Evolutionary conservation across 2,329 filamentous ascomycete species (phyloP).

Genomic region (Cryoendolithus antarcticus): DNA sequence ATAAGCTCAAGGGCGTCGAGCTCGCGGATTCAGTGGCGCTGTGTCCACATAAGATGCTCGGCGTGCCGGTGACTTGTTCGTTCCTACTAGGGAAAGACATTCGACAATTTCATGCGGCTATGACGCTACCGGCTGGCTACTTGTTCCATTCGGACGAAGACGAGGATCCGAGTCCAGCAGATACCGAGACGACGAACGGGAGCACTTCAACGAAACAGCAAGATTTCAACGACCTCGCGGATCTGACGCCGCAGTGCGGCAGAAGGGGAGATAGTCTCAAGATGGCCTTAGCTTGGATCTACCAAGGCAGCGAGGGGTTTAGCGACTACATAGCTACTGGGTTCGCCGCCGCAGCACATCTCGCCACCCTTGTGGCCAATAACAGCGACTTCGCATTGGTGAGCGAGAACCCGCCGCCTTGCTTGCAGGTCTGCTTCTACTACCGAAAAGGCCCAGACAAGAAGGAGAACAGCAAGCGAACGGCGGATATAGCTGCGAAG

Average conservation of each 20-base stretch:
- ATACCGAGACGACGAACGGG: constrained; percentile 4
- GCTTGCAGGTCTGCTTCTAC: constrained; percentile 92
- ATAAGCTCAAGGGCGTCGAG: constrained; percentile 57
- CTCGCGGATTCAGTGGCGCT: constrained; percentile 72
- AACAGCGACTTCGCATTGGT: constrained; percentile 57
- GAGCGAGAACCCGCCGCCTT: constrained; percentile 65
- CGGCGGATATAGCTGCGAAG: constrained; percentile 40
- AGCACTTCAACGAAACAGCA: constrained; percentile 25
- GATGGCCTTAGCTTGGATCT: constrained; percentile 77
- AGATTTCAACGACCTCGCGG: constrained; percentile 78
- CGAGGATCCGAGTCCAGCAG: constrained; percentile 17
- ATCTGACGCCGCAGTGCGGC: constrained; percentile 87
- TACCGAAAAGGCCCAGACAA: constrained; percentile 44
- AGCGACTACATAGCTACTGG: constrained; percentile 50
- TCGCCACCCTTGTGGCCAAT: constrained; percentile 48
- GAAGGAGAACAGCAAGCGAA: constrained; percentile 41
- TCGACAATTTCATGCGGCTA: constrained; percentile 64
- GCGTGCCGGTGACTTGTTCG: constrained; percentile 78
- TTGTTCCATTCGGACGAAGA: constrained; percentile 35
- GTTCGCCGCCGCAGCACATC: constrained; percentile 56
- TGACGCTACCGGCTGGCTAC: constrained; percentile 78
- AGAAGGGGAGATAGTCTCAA: constrained; percentile 77
- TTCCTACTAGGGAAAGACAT: constrained; percentile 75
- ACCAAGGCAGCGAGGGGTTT: constrained; percentile 71
- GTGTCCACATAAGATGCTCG: constrained; percentile 97